These are phyloP conservation scores for Claviceps purpurea DNA, from an alignment of 2,329 filamentous ascomycete species.

Conservation along the genomic window DNA sequence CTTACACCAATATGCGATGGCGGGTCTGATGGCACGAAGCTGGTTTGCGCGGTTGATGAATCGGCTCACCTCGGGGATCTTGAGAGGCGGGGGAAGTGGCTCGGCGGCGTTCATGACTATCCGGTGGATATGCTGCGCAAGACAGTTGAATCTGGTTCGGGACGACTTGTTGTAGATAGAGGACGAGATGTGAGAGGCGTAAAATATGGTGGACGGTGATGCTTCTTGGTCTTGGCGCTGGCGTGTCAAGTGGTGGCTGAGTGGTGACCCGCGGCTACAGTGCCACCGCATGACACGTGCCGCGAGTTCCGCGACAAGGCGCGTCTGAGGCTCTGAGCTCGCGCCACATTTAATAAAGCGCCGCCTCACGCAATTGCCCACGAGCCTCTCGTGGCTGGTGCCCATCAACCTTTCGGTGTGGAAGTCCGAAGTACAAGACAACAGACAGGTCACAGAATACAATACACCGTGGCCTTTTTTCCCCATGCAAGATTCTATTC, in stretches of 20 bases:
- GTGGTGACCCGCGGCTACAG: too few relatives aligned
- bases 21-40: conserved; percentile 71
- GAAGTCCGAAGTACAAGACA: not conserved
- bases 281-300: too few relatives aligned
- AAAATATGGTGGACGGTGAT: too few relatives aligned
- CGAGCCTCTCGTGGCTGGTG: not conserved
- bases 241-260: too few relatives aligned
- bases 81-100: conserved; percentile 38
- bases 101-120: conserved; percentile 46
- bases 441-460: not conserved
- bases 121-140: not conserved
- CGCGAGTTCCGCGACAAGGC: too few relatives aligned
- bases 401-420: not conserved
- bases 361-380: not conserved
- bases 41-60: conserved; percentile 76
- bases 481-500: not conserved
- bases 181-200: not conserved
- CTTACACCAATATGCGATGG: conserved; percentile 91
- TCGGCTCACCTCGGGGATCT: conserved; percentile 67
- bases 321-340: not conserved
- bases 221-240: too few relatives aligned
- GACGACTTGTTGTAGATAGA: not conserved
- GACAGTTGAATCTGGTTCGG: too few relatives aligned
- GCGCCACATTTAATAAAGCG: not conserved
- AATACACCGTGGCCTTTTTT: conserved; percentile 19